phyloP scores from a whole-genome alignment of 495 filamentous ascomycete genomes.

The Penicillium crystallinum region DNA sequence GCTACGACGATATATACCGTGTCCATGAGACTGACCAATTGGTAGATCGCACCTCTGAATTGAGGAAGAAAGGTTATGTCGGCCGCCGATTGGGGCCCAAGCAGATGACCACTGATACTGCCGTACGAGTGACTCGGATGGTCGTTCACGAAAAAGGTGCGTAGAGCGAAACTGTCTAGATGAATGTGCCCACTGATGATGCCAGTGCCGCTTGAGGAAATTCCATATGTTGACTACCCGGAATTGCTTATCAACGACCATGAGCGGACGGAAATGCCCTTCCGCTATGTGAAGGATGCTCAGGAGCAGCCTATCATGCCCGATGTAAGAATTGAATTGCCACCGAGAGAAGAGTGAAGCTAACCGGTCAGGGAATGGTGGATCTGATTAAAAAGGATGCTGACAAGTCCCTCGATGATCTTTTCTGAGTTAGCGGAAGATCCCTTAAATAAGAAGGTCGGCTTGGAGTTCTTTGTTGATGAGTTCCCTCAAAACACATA shows the following conservation, averaged over 20 bases:
- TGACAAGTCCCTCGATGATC: conserved; percentile 82
- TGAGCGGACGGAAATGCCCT: conserved; percentile 95
- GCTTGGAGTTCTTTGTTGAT: too few species aligned
- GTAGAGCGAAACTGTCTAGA: neutral
- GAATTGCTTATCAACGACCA: conserved; percentile 85
- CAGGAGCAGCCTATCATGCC: conserved; percentile 86
- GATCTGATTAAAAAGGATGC: conserved; percentile 91
- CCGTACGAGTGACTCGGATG: conserved; percentile 85
- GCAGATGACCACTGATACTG: conserved; percentile 99
- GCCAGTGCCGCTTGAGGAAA: conserved; percentile 65
- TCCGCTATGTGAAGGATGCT: conserved; percentile 78
- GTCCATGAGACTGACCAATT: conserved; percentile 5
- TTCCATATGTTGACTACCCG: conserved; percentile 79
- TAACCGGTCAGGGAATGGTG: conserved; percentile 70
- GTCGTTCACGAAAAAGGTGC: conserved; percentile 78
- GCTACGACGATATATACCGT: neutral
- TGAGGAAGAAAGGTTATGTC: conserved; percentile 86
- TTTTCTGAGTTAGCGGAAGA: conserved; percentile 53
- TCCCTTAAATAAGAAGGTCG: neutral
- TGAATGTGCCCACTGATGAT: conserved; percentile 11
- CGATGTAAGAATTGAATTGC: conserved; percentile 50
- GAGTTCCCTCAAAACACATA: too few species aligned
- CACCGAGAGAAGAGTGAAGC: neutral
- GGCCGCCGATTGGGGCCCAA: conserved; percentile 84
- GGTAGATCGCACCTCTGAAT: conserved; percentile 84